Evolutionary conservation across 140 eudicot species (phyloP), one percentile per base, ranked within the genome.

Genomic region (Erigeron philadelphicus): DNA sequence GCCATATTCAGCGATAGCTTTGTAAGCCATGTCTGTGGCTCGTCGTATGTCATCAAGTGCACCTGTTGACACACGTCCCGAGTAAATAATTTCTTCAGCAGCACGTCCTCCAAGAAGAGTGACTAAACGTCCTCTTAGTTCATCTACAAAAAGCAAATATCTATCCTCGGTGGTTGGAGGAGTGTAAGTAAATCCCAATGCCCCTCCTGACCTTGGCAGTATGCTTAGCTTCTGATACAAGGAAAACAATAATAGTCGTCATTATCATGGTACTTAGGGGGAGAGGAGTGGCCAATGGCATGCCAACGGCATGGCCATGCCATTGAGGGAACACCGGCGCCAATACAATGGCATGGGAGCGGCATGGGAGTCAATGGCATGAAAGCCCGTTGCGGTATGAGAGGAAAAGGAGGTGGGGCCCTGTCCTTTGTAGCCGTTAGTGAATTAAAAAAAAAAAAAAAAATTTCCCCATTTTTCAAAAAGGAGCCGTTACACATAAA

Each of bases 81-180:
- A 83, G 80, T 85, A 94, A 11, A 84, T 75, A 70, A 94, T 67
- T 83, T 94, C 97, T 78, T 94, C 99, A 1, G 99, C 99, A 59
- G 99, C 99, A 66, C 99, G 99, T 13, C 99, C 99, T 9, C 99
- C 99, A 15, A 94, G 99, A 80, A 94, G 99, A 31, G 97, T 90
- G 70, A 94, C 99, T 81, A 94, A 75, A 35, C 99, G 88, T 45
- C 99, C 99, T 52, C 99, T 87, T 67, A 94, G 52, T 75, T 94
- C 99, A 18, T 94, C 97, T 43, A 90, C 84, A 67, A 94, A 94
- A 56, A 89, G 96, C 81, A 93, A 70, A 69, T 94, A 90, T 80
- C 97, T 85, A 74, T 93, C 96, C 82, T 93, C 98, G 41, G 71
- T 80, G 62, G 96, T 87, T 57, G 98, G 98, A 74, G 98, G 98